Conservation (phyloP, 129 eudicot genomes). For the Chrysanthemum seticuspe region DNA sequence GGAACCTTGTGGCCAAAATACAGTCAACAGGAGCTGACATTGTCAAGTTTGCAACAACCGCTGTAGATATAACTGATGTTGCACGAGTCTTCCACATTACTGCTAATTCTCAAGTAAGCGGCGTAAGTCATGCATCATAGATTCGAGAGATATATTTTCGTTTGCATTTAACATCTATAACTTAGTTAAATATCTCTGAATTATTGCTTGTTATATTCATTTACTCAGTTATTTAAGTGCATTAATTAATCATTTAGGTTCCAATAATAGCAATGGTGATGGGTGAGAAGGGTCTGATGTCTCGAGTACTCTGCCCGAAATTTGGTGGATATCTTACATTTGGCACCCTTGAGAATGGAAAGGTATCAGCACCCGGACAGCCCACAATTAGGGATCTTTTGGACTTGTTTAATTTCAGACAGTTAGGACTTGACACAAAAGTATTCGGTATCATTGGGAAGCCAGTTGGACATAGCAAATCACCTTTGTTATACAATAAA, state of each 20-base stretch:
- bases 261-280: constrained; percentile 96
- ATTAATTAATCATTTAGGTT: constrained; percentile 46
- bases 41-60: constrained; percentile 90
- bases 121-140: constrained; percentile 35
- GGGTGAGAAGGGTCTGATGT: constrained; percentile 93
- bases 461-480: constrained; percentile 95
- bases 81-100: constrained; percentile 81
- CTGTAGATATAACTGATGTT: constrained; percentile 70
- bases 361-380: constrained; percentile 94
- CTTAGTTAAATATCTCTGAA: neutral
- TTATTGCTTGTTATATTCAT: neutral
- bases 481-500: constrained; percentile 70
- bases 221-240: neutral
- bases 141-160: neutral
- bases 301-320: constrained; percentile 85
- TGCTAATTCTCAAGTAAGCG: constrained; percentile 85
- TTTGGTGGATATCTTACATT: constrained; percentile 96
- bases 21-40: constrained; percentile 96
- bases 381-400: constrained; percentile 79
- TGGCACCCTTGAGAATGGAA: constrained; percentile 75
- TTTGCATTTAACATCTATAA: too few species aligned
- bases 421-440: constrained; percentile 77
- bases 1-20: constrained; percentile 79
- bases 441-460: constrained; percentile 87
- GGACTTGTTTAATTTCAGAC: constrained; percentile 80